Evolutionary conservation across 345 rosid species (phyloP).

Genomic region (Erucastrum elatum): DNA sequence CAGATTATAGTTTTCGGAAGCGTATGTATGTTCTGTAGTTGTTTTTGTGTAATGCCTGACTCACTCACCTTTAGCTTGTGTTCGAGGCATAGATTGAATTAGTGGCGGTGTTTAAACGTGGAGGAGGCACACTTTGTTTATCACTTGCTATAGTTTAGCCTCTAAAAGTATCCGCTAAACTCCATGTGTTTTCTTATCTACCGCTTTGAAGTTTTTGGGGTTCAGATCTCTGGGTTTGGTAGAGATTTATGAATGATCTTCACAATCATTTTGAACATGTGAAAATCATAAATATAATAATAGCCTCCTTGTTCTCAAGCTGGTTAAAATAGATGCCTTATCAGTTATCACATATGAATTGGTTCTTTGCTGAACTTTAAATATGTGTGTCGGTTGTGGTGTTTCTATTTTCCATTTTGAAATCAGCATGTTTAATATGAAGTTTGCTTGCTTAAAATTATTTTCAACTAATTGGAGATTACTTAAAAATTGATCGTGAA

Average conservation of each 20-base stretch:
- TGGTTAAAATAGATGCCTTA: background rate
- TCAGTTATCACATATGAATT: too few species aligned
- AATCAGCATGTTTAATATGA: too few species aligned
- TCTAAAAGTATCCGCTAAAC: conserved; percentile 41
- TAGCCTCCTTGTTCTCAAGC: background rate
- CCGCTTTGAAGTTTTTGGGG: background rate
- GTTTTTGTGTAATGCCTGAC: conserved; percentile 23
- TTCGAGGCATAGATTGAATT: conserved; percentile 35
- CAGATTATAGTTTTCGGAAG: background rate
- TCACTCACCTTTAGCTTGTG: conserved; percentile 42
- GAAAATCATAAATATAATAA: background rate
- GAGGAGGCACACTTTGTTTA: conserved; percentile 30
- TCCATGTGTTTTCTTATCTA: background rate
- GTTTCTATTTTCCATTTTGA: too few species aligned
- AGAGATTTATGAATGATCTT: background rate
- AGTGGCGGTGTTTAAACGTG: conserved; percentile 37
- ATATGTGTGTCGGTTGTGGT: too few species aligned
- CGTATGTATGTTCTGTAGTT: background rate
- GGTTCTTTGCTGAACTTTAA: too few species aligned
- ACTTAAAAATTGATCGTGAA: too few species aligned
- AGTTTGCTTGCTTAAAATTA: too few species aligned
- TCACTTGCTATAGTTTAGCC: conserved; percentile 22
- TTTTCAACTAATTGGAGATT: too few species aligned
- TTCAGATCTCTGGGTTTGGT: background rate
- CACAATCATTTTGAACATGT: background rate